Base-by-base conservation (phyloP, 257 asterid species). In the Rehmannia glutinosa region DNA sequence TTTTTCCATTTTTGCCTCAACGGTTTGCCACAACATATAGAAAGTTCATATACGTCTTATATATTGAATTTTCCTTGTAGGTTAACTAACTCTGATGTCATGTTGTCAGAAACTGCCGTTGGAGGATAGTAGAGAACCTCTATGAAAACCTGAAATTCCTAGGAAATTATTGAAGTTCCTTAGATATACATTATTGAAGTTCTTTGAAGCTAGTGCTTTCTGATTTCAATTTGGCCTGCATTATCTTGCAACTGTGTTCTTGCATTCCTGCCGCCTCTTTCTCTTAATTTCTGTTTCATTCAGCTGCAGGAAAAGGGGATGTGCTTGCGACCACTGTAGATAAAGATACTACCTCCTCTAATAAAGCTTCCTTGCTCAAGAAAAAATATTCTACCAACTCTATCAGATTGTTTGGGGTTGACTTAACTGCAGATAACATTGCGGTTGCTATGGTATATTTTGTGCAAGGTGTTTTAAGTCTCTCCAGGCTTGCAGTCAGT, bases 361-460 rank as follows among this genome's bases (percentile, higher is more conserved):
- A 74, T 75, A 79, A 79, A 78, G 64, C 60, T 46, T 58, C 79
- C 13, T 7, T 59, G 4, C 71, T 43, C 74, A 74, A 72, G 77
- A 77, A 66, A 51, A 82, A 54, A 68, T 71, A 81, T 77, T 77
- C 82, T 15, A 39, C 73, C 3, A 66, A 75, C 60, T 77, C 88
- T 64, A 67, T 81, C 59, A 71, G 67, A 27, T 75, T 74, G 62
- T 85, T 92, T 62, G 96, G 96, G 56, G 96, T 87, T 59, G 92
- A 90, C 71, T 80, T 92, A 71, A 84, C 90, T 15, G 93, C 96
- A 43, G 97, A 92, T 80, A 90, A 68, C 71, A 69, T 87, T 68
- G 98, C 97, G 0, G 90, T 92, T 64, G 91, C 98, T 46, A 90
- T 90, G 95, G 98, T 90, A 52, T 92, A 92, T 74, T 92, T 92